Evolutionary conservation across 495 filamentous ascomycete genomes (phyloP), one percentile per base, ranked within the genome.

Genomic region (Darksidea phi): DNA sequence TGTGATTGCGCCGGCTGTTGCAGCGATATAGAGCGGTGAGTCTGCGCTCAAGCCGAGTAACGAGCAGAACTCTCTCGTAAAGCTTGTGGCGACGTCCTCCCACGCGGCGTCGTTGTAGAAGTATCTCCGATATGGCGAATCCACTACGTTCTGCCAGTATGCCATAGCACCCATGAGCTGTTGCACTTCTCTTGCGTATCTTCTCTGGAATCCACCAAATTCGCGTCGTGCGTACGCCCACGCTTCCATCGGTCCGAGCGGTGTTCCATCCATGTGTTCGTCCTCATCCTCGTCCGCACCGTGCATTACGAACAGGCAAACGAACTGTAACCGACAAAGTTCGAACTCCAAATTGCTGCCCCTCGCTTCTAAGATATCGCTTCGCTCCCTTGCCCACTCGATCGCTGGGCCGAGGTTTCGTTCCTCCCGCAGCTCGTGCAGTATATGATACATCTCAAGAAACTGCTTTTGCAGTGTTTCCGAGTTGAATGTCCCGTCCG

Each of bases 261-360:
- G 20, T 12, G 34, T 23, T 21, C 68, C 50, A 15, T 66, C 38
- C 42, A 55, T 72, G 42, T 23, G 67, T 64, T 38, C 69, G n/a
- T 63, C 38, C 10, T 50, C 28, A 41, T 59, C 52, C 4, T 8
- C 60, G 13, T 42, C 42, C 15, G 52, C 58, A 6, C 70, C 71
- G 23, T 73, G 74, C 21, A 80, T 79, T 24, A 72, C 77, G 78
- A 87, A 97, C 0, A 95, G 81, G 84, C 86, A 90, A 42, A 97
- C 80, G 68, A 88, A 97, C 60, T 95, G 88, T 23, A 97, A 76
- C 37, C 88, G 86, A 73, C 84, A 87, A 3, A 99, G 85, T 48
- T 99, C 93, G 51, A 96, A 99, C 70, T 97, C 93, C 1, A 99
- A 82, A 63, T 95, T 96, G 64, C 88, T 92, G 3, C 93, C 95